Conservation (phyloP, 1,139 yeast genomes). For the Saccharomyces uvarum region DNA sequence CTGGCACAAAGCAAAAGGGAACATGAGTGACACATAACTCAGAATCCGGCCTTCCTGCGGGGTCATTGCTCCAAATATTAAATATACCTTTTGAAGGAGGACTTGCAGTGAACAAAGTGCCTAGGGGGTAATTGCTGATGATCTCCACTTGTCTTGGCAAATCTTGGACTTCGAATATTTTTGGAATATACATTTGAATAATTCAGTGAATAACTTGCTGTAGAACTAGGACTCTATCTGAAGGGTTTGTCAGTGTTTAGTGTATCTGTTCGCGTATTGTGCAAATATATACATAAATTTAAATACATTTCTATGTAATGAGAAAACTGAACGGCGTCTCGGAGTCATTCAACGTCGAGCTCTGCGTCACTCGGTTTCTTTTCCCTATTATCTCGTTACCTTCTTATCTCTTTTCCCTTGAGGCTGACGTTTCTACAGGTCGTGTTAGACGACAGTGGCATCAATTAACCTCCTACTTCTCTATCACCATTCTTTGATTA, state of each 20-base stretch:
- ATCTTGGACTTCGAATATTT: conserved; percentile 10
- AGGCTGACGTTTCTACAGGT: background rate
- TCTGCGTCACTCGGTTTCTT: background rate
- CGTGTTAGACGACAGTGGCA: background rate
- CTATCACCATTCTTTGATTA: background rate
- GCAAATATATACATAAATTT: background rate
- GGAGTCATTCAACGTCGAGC: background rate
- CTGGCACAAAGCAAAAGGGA: background rate
- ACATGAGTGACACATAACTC: background rate
- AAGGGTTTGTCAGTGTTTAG: background rate
- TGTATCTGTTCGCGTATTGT: background rate
- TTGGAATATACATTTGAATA: conserved; percentile 14
- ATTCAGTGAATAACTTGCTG: background rate
- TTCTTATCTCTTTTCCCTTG: background rate
- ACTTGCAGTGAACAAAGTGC: conserved; percentile 11
- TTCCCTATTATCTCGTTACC: background rate
- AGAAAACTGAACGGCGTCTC: background rate
- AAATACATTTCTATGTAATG: background rate
- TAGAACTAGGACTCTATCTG: background rate
- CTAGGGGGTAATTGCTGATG: conserved; percentile 13
- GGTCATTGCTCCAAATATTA: conserved; percentile 39
- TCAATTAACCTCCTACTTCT: background rate
- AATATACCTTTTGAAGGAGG: conserved; percentile 32
- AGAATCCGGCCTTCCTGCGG: conserved; percentile 8
- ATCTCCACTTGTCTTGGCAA: conserved; percentile 9